Evolutionary conservation across 83 land plant species (phyloP).

Genomic region (Picea engelmannii): DNA sequence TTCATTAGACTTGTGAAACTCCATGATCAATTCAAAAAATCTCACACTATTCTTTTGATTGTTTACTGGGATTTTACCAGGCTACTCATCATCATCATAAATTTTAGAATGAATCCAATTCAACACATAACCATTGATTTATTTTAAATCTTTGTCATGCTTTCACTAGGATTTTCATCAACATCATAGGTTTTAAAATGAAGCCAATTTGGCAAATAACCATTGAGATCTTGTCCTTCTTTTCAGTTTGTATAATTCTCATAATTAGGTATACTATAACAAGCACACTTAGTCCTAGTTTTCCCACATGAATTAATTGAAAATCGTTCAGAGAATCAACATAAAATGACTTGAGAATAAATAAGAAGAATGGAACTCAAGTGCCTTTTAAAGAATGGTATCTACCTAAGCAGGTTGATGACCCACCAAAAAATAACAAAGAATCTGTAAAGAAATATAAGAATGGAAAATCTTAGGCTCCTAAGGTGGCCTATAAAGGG

Average conservation of each 20-base stretch:
- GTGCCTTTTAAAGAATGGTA: background rate
- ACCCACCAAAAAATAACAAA: background rate
- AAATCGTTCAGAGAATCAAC: background rate
- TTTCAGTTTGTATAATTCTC: background rate
- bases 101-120: too few relatives aligned
- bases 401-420: background rate
- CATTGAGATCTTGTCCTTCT: background rate
- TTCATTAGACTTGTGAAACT: too few relatives aligned
- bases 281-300: background rate
- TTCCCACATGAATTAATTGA: background rate
- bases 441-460: background rate
- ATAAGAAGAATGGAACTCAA: background rate
- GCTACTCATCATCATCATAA: too few relatives aligned
- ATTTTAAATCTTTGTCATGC: too few relatives aligned
- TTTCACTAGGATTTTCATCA: too few relatives aligned
- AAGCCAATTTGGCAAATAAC: background rate
- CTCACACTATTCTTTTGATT: too few relatives aligned
- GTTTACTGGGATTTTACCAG: too few relatives aligned
- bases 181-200: background rate
- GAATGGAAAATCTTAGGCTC: background rate
- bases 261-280: background rate
- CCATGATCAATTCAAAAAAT: too few relatives aligned
- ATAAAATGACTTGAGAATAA: too few relatives aligned
- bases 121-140: too few relatives aligned
- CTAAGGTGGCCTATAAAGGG: background rate